Conservation (phyloP, 176 grass and related monocot genomes). For the Lolium multiflorum region DNA sequence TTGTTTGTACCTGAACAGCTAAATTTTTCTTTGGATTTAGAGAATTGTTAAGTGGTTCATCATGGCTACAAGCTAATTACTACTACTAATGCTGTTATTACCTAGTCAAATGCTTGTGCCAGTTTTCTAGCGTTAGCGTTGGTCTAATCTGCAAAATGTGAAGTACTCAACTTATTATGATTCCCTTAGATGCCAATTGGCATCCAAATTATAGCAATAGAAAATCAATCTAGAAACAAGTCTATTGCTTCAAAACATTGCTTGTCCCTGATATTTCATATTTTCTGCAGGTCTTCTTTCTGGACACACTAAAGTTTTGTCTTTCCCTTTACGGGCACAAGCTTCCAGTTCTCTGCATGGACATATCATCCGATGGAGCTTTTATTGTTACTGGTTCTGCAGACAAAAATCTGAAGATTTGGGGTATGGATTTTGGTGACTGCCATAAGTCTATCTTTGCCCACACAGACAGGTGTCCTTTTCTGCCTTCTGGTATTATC, state of each 20-base stretch:
- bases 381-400: constrained; percentile 90
- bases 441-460: constrained; percentile 91
- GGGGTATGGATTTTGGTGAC: constrained; percentile 98
- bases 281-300: constrained; percentile 73
- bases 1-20: not conserved
- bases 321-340: constrained; percentile 86
- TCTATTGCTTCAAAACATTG: constrained; percentile 20
- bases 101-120: not conserved
- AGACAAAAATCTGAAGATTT: constrained; percentile 96
- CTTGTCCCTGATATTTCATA: constrained; percentile 36
- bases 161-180: not conserved
- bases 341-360: constrained; percentile 96
- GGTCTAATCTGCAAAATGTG: not conserved
- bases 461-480: constrained; percentile 86
- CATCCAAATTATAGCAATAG: constrained; percentile 19
- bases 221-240: constrained; percentile 15
- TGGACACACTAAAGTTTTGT: constrained; percentile 80
- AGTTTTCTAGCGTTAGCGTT: not conserved
- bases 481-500: constrained; percentile 1
- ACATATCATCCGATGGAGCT: constrained; percentile 87
- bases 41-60: not conserved
- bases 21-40: not conserved
- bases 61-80: not conserved
- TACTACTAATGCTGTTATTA: not conserved
- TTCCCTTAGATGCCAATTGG: constrained; percentile 7